Conservation (phyloP, 371 early-diverging fungal species). For the Mucor plumbeus region DNA sequence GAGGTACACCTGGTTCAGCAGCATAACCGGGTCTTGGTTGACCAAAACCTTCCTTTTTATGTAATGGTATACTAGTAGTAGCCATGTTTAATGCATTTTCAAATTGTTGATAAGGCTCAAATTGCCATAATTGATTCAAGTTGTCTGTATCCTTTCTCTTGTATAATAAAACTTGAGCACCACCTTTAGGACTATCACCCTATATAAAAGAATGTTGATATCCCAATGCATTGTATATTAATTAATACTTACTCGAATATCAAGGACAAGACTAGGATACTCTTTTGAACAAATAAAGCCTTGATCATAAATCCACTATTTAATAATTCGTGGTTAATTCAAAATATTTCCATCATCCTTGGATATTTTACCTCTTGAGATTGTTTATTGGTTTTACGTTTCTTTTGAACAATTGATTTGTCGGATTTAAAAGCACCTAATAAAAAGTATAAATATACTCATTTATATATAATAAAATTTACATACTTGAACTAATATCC, state of each 20-base stretch:
- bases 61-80: constrained; percentile 36
- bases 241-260: constrained; percentile 44
- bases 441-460: not conserved
- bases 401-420: constrained; percentile 52
- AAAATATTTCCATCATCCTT: not conserved
- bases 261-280: constrained; percentile 52
- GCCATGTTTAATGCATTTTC: constrained; percentile 45
- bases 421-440: constrained; percentile 55
- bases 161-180: constrained; percentile 49
- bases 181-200: constrained; percentile 52
- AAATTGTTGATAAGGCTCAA: constrained; percentile 50
- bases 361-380: constrained; percentile 43
- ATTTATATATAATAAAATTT: not conserved
- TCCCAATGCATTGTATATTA: not conserved
- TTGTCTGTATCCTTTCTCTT: constrained; percentile 53
- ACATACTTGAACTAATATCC: constrained; percentile 48
- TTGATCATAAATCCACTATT: constrained; percentile 50
- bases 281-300: constrained; percentile 50
- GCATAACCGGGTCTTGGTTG: constrained; percentile 52
- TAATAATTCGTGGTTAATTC: not conserved
- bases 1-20: constrained; percentile 50
- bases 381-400: constrained; percentile 40
- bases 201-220: constrained; percentile 4
- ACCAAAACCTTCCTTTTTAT: constrained; percentile 52
- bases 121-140: constrained; percentile 52